phyloP scores from a whole-genome alignment of 179 eudicot species.

The Silene noctiflora region DNA sequence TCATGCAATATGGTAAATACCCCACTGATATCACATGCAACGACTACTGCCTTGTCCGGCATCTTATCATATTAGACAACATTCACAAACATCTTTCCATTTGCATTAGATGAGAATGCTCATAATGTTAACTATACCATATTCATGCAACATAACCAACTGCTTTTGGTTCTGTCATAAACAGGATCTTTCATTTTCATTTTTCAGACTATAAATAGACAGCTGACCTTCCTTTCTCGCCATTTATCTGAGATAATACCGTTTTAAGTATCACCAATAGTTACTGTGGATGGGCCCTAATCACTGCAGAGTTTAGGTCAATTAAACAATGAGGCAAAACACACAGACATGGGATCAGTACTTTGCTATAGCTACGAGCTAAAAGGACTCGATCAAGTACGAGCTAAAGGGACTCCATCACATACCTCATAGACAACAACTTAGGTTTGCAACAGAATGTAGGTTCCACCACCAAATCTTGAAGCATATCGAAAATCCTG shows the following conservation, averaged over 20 bases:
- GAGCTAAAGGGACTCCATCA: not conserved
- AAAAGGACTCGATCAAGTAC: no score
- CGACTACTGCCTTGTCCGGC: constrained; percentile 1
- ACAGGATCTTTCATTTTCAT: not conserved
- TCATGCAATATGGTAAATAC: not conserved
- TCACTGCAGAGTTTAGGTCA: no score
- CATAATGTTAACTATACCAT: constrained; percentile 18
- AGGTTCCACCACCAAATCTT: not conserved
- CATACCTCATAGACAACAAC: not conserved
- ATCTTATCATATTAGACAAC: constrained; percentile 14
- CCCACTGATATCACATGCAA: constrained; percentile 11
- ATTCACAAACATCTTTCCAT: constrained; percentile 9
- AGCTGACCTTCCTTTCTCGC: not conserved
- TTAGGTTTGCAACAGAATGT: not conserved
- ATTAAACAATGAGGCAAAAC: no score
- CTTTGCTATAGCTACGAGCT: no score
- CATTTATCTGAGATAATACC: no score
- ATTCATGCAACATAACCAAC: not conserved
- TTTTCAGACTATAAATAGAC: not conserved
- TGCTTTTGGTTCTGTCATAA: constrained; percentile 16
- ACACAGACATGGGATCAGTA: no score
- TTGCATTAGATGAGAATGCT: constrained; percentile 24
- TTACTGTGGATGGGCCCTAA: not conserved
- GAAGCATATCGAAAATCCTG: not conserved
- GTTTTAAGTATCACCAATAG: no score